A percentile compares a stretch with the other conserved stretches of the same genome.
phyloP scores from a whole-genome alignment of 768 basidiomycete species.

The Russula lepida region DNA sequence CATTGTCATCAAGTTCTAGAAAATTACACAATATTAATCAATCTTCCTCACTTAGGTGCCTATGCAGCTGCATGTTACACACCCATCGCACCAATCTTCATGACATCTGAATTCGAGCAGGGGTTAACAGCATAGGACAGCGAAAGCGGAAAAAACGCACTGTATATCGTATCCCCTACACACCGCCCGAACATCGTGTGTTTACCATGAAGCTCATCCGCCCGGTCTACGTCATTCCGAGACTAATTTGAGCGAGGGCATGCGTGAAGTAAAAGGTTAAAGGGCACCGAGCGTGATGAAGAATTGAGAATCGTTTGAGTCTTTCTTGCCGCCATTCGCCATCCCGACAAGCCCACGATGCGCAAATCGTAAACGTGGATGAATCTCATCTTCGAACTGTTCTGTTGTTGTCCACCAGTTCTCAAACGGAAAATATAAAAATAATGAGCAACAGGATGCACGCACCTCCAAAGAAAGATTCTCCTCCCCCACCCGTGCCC shows the following conservation, averaged over 20 bases:
- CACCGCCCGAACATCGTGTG: slow-evolving; percentile 91
- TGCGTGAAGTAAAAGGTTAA: not conserved
- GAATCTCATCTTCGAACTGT: slow-evolving; percentile 90
- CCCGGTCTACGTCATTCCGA: slow-evolving; percentile 48
- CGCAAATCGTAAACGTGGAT: slow-evolving; percentile 79
- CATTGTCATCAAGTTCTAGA: slow-evolving; percentile 63
- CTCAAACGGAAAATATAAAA: not conserved
- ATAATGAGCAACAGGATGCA: not conserved
- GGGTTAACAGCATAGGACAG: not conserved
- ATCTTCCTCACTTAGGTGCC: not conserved
- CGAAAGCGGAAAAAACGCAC: slow-evolving; percentile 35
- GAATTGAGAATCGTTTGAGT: slow-evolving; percentile 92
- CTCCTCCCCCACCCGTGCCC: slow-evolving; percentile 85
- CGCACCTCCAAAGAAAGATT: slow-evolving; percentile 87
- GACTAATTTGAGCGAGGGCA: not conserved
- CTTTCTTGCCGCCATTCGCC: slow-evolving; percentile 83
- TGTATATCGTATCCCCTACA: slow-evolving; percentile 84
- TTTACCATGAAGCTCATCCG: slow-evolving; percentile 89
- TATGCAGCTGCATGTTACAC: slow-evolving; percentile 23
- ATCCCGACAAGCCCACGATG: slow-evolving; percentile 91
- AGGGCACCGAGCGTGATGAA: slow-evolving; percentile 80
- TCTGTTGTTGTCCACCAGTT: slow-evolving; percentile 35
- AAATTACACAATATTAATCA: slow-evolving; percentile 8
- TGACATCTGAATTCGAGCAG: slow-evolving; percentile 49
- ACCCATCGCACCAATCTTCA: slow-evolving; percentile 91